Base-by-base conservation (phyloP, 1,139 yeast genomes). In the Diutina sp. region DNA sequence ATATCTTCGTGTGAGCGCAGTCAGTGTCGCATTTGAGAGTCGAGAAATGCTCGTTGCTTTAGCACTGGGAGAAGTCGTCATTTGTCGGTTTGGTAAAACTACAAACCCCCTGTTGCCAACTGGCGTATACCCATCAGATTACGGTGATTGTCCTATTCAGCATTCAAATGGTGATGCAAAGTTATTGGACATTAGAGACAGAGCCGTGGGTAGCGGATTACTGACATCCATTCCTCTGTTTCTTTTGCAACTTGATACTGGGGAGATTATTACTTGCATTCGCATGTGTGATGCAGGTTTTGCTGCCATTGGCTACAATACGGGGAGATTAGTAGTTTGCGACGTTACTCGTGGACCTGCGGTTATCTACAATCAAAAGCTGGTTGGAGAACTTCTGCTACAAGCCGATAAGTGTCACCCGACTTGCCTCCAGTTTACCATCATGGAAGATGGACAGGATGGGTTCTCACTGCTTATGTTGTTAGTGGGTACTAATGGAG, bases 261-360 rank as follows among this genome's bases (percentile, higher is more conserved):
- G 64, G 18, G 62, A 61, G 5, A 55, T 52, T 7, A 83, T 87
- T 4, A 75, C 91, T 0, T 80, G 88, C 1, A 63, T 91, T 55
- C 77, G 78, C 57, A 79, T 87, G 68, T 84, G 91, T 60, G 80
- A 87, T 60, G 76, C 90, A 55, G 97, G 97, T 0, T 90, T 93
- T 72, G 89, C 87, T 5, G 96, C 90, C 0, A 73, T 89, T 55
- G 96, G 88, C 0, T 90, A 88, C 67, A 79, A 79, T 55, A 80
- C 85, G 14, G 99, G 99, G 29, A 77, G 83, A 51, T 63, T 93
- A 41, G 70, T 86, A 3, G 85, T 93, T 0, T 72, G 95, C 60
- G 98, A 93, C 69, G 67, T 74, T 14, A 77, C 90, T 58, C 77
- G 97, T 59, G 96, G 95, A 0, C 96, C 96, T 1, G 90, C 90